A percentile compares a stretch with the other conserved stretches of the same genome.
Conservation (phyloP, 495 filamentous ascomycete genomes). For the Tetracladium marchalianum region DNA sequence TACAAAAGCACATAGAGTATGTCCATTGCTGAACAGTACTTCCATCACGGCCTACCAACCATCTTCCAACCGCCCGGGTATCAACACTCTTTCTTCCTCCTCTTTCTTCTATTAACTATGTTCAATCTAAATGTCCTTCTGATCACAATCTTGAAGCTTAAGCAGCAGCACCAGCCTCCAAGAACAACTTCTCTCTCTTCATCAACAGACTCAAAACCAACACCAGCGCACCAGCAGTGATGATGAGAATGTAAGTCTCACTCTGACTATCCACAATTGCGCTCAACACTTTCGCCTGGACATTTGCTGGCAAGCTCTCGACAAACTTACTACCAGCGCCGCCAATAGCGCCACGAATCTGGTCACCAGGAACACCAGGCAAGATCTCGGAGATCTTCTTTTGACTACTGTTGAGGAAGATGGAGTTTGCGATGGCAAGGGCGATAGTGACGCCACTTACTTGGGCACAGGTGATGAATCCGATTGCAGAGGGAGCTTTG, state of each 20-base stretch:
- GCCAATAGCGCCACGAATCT: slow-evolving; percentile 36
- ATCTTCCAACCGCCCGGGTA: no score
- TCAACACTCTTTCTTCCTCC: no score
- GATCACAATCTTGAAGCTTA: background rate
- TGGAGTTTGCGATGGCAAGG: slow-evolving; percentile 45
- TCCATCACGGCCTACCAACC: no score
- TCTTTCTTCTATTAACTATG: no score
- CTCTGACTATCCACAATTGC: slow-evolving; percentile 42
- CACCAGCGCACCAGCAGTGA: slow-evolving; percentile 36
- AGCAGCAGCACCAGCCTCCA: slow-evolving; percentile 14
- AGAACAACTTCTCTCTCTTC: slow-evolving; percentile 45
- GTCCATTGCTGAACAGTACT: no score
- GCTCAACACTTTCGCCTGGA: slow-evolving; percentile 28
- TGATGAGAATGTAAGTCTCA: slow-evolving; percentile 38
- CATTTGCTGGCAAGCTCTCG: slow-evolving; percentile 21
- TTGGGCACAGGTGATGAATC: slow-evolving; percentile 45
- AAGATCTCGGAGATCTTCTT: slow-evolving; percentile 25
- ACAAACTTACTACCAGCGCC: slow-evolving; percentile 36
- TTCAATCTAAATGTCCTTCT: no score
- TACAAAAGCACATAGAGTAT: no score
- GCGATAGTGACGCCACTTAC: slow-evolving; percentile 40
- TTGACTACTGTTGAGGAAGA: slow-evolving; percentile 40
- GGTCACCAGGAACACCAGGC: slow-evolving; percentile 21
- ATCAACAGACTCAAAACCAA: slow-evolving; percentile 36
- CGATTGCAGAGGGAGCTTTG: slow-evolving; percentile 33